A percentile compares a stretch with the other conserved stretches of the same genome.
Evolutionary conservation across 2,329 filamentous ascomycete genomes (phyloP).

Genomic region (Fusarium papillatum): DNA sequence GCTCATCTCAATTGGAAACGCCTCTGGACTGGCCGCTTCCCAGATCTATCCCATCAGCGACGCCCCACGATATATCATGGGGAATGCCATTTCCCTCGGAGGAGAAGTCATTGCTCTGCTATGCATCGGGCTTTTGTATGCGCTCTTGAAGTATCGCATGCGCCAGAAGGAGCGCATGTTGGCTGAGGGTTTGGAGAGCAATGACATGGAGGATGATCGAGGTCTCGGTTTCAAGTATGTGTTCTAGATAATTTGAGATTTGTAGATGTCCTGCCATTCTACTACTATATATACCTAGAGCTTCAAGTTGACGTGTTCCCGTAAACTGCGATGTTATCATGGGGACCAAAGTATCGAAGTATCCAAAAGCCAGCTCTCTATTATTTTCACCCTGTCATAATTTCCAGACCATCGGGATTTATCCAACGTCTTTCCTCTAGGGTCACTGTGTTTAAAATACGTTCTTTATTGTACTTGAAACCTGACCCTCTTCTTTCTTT

Average conservation of each 20-base stretch:
- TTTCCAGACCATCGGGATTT: neutral
- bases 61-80: constrained; percentile 45
- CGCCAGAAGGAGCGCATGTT: constrained; percentile 41
- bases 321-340: neutral
- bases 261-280: neutral
- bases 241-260: constrained; percentile 37
- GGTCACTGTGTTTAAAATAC: no score
- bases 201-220: constrained; percentile 32
- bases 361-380: neutral
- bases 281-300: neutral
- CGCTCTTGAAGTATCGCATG: constrained; percentile 44
- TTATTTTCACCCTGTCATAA: neutral
- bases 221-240: constrained; percentile 36
- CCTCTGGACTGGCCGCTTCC: constrained; percentile 60
- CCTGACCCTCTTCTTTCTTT: neutral
- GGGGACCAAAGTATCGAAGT: neutral
- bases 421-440: no score
- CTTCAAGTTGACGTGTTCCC: neutral
- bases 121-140: constrained; percentile 43
- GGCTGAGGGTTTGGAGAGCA: constrained; percentile 38
- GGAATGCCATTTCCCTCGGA: constrained; percentile 46
- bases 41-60: constrained; percentile 55
- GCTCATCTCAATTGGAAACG: constrained; percentile 62
- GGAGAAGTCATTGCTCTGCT: constrained; percentile 43
- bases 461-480: no score